Evolutionary conservation across 176 grass and related monocot species (phyloP).

Genomic region (Metroxylon sagu): DNA sequence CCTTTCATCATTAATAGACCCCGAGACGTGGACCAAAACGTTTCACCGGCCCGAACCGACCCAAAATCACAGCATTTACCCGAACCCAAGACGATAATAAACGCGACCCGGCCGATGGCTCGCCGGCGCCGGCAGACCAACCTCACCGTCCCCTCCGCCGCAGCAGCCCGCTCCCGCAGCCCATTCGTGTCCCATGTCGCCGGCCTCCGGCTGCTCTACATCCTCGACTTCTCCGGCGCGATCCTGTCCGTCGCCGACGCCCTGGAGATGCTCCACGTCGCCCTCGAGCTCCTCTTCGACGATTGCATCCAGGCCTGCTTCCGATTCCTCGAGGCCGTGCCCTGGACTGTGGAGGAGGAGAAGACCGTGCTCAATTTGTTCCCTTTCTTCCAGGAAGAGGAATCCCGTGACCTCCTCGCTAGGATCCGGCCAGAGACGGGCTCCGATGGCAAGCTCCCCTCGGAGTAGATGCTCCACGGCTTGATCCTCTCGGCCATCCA

Average conservation of each 20-base stretch:
- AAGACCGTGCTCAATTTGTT: slow-evolving; percentile 34
- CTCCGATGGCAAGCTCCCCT: background rate
- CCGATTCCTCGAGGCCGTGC: slow-evolving; percentile 60
- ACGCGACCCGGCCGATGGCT: slow-evolving; percentile 11
- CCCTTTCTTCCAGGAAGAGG: slow-evolving; percentile 43
- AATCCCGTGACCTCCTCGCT: slow-evolving; percentile 42
- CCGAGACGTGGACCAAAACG: too few relatives aligned
- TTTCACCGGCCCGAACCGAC: too few relatives aligned
- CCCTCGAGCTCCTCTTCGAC: slow-evolving; percentile 60
- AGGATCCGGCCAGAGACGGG: slow-evolving; percentile 21
- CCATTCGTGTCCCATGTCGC: slow-evolving; percentile 49
- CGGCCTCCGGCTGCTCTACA: slow-evolving; percentile 57
- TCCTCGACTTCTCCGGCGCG: slow-evolving; percentile 39
- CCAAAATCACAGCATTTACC: too few relatives aligned
- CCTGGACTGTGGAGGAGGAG: slow-evolving; percentile 50
- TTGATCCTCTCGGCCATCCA: slow-evolving; percentile 66
- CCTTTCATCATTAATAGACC: too few relatives aligned
- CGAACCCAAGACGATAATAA: too few relatives aligned
- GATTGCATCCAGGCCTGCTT: slow-evolving; percentile 23
- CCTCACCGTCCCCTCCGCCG: slow-evolving; percentile 4
- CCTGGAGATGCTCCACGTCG: slow-evolving; percentile 48
- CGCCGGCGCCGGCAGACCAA: background rate
- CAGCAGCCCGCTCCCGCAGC: background rate
- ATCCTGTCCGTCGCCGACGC: slow-evolving; percentile 39
- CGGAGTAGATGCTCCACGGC: slow-evolving; percentile 60